Conservation (phyloP, 257 asterid species). For the Agastache rugosa region DNA sequence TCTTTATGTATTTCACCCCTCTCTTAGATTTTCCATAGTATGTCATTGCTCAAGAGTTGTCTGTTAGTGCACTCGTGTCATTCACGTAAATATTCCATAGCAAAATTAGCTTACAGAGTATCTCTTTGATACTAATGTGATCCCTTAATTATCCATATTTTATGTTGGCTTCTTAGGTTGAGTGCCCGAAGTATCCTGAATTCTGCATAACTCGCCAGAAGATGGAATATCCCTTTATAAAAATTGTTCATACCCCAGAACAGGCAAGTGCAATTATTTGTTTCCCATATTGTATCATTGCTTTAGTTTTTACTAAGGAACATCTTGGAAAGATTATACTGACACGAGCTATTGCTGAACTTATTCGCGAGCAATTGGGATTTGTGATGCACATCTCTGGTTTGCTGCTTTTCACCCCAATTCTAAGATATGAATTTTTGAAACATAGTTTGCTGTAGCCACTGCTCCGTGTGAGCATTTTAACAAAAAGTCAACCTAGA, state of each 20-base stretch:
- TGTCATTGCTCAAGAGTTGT: not conserved
- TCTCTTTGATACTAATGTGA: not conserved
- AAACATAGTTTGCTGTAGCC: no score
- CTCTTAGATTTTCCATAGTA: constrained; percentile 12
- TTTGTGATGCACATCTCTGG: not conserved
- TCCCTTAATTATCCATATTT: constrained; percentile 12
- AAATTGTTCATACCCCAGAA: constrained; percentile 85
- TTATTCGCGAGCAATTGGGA: not conserved
- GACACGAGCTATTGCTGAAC: not conserved
- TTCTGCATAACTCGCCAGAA: constrained; percentile 89
- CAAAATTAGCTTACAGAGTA: not conserved
- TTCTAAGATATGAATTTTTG: not conserved
- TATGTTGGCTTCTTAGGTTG: constrained; percentile 62
- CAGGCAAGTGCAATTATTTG: constrained; percentile 52
- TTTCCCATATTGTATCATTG: not conserved
- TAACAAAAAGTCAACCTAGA: no score
- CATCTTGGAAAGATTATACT: not conserved
- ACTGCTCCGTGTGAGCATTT: no score
- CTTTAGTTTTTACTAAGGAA: not conserved
- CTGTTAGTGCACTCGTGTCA: not conserved
- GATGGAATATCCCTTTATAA: constrained; percentile 91
- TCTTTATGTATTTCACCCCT: not conserved
- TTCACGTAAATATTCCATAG: not conserved
- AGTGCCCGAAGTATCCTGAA: constrained; percentile 94
- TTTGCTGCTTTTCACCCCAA: not conserved